These are phyloP conservation scores for Shiraia sp. DNA, from an alignment of 2,329 filamentous ascomycete genomes.

Conservation along the genomic window DNA sequence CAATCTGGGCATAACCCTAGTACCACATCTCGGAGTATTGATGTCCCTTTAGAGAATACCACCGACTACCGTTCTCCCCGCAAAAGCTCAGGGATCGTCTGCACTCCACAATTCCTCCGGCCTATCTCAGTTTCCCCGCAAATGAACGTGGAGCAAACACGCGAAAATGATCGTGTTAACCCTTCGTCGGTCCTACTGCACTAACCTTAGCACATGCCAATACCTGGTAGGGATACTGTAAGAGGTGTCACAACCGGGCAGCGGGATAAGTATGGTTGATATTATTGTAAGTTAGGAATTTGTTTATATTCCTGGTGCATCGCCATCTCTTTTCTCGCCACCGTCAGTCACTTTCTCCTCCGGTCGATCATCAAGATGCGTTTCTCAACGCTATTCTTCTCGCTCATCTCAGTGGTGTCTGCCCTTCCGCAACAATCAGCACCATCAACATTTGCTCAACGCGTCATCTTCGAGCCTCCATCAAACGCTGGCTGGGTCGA, in stretches of 20 bases:
- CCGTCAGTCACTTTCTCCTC: not conserved
- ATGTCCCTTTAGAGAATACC: not conserved
- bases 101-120: constrained; percentile 8
- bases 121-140: constrained; percentile 3
- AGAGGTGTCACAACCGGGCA: not conserved
- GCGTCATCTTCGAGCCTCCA: constrained; percentile 50
- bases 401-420: constrained; percentile 21
- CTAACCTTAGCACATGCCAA: not conserved
- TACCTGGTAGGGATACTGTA: constrained; percentile 1
- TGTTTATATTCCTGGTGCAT: constrained; percentile 5
- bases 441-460: constrained; percentile 34
- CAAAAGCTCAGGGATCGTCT: not conserved
- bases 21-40: constrained; percentile 2
- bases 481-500: constrained; percentile 46
- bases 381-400: constrained; percentile 29
- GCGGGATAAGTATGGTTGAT: not conserved
- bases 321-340: not conserved
- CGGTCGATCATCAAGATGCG: constrained; percentile 32
- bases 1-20: not conserved
- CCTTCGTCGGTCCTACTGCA: not conserved
- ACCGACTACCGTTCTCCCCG: constrained; percentile 1
- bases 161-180: not conserved
- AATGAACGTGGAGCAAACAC: not conserved
- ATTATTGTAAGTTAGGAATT: not conserved
- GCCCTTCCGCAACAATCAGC: constrained; percentile 28